These are phyloP conservation scores for Podosphaera xanthii DNA, from an alignment of 2,329 filamentous ascomycete species.

Conservation along the genomic window DNA sequence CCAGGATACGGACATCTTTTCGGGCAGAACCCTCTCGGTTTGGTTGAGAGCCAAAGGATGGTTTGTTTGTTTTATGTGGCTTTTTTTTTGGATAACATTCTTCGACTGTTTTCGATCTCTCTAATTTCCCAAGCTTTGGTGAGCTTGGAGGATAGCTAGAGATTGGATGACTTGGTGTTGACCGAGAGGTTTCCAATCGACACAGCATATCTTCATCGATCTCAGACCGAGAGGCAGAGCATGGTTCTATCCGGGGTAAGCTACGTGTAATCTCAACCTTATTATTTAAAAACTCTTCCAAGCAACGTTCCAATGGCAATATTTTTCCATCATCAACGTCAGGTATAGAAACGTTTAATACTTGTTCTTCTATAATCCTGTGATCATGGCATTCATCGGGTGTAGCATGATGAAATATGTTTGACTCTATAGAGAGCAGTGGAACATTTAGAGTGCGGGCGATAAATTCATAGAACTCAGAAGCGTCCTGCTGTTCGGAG, in stretches of 20 bases:
- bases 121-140: background rate
- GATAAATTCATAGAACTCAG: conserved; percentile 87
- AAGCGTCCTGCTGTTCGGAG: conserved; percentile 78
- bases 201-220: background rate
- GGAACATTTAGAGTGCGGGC: conserved; percentile 76
- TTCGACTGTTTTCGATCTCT: conserved; percentile 1
- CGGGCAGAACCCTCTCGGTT: conserved; percentile 19
- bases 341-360: conserved; percentile 80
- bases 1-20: conserved; percentile 84
- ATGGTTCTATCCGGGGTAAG: conserved; percentile 35
- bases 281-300: conserved; percentile 80
- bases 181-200: background rate
- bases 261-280: conserved; percentile 72
- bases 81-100: conserved; percentile 1
- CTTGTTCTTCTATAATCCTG: conserved; percentile 76
- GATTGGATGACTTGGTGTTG: background rate
- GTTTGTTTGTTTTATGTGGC: conserved; percentile 18
- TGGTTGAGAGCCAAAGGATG: conserved; percentile 15
- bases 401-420: conserved; percentile 80
- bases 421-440: conserved; percentile 73
- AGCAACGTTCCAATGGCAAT: conserved; percentile 68
- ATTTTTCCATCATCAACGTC: conserved; percentile 39
- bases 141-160: background rate
- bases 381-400: conserved; percentile 70
- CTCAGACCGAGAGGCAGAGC: conserved; percentile 16